Conservation (phyloP, 2,329 filamentous ascomycete species). For the Corniculantispora saksenae region DNA sequence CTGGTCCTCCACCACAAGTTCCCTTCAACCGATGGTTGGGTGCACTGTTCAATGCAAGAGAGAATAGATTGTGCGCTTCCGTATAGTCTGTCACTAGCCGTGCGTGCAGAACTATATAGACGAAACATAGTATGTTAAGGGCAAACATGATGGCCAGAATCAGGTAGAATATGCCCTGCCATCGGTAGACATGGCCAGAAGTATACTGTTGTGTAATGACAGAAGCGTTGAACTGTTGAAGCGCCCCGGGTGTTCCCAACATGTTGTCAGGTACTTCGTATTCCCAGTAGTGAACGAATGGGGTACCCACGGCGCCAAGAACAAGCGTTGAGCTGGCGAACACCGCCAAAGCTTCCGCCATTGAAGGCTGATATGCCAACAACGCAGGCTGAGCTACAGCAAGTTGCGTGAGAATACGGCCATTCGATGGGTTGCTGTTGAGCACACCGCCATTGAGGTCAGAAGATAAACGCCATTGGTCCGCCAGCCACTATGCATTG, state of each 20-base stretch:
- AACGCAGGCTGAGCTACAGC: conserved; percentile 46
- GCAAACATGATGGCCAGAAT: conserved; percentile 66
- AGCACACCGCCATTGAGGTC: conserved; percentile 57
- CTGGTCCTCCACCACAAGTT: conserved; percentile 40
- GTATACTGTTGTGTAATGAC: conserved; percentile 69
- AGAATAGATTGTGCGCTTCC: conserved; percentile 75
- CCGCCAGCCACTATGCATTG: conserved; percentile 43
- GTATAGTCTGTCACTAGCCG: conserved; percentile 76
- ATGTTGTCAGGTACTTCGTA: conserved; percentile 35
- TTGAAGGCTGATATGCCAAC: conserved; percentile 58
- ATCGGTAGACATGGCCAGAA: conserved; percentile 60
- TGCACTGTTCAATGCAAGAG: conserved; percentile 65
- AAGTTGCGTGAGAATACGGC: conserved; percentile 56
- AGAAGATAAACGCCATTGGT: conserved; percentile 56
- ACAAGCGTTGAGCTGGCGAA: conserved; percentile 68
- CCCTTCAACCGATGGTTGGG: conserved; percentile 39
- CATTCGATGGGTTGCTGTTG: conserved; percentile 59
- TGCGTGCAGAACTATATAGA: conserved; percentile 56
- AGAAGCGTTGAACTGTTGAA: conserved; percentile 63
- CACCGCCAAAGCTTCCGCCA: conserved; percentile 74
- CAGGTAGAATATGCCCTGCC: conserved; percentile 68
- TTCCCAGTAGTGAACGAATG: conserved; percentile 60
- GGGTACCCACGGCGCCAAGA: conserved; percentile 57
- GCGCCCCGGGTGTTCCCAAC: conserved; percentile 45
- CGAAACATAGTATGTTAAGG: conserved; percentile 65